A percentile compares a stretch with the other conserved stretches of the same genome.
Conservation (phyloP, 768 basidiomycete genomes). For the Glaciozyma antarctica region DNA sequence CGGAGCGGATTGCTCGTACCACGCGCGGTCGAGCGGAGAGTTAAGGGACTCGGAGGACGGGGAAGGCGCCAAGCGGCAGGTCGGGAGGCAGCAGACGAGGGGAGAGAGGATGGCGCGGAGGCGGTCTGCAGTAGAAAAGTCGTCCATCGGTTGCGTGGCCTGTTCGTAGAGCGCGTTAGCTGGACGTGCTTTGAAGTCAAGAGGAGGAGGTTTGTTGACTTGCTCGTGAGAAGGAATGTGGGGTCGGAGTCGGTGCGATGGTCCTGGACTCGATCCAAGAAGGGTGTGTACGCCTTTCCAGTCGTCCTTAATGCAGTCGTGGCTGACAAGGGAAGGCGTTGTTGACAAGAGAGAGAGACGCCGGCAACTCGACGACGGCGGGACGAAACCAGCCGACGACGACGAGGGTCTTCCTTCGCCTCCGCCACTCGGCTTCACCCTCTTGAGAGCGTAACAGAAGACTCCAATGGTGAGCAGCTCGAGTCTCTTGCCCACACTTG, state of each 20-base stretch:
- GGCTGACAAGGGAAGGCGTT: too few species aligned
- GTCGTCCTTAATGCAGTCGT: too few species aligned
- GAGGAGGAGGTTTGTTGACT: not conserved
- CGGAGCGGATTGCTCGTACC: constrained; percentile 5
- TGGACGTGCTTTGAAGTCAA: not conserved
- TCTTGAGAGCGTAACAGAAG: too few species aligned
- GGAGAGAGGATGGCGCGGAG: constrained; percentile 10
- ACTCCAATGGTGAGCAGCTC: not conserved
- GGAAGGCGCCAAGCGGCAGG: constrained; percentile 1
- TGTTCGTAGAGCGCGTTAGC: not conserved
- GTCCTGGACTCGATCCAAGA: not conserved
- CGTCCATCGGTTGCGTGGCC: constrained; percentile 6
- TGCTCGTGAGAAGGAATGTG: not conserved
- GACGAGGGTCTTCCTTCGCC: too few species aligned
- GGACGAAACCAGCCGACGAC: too few species aligned
- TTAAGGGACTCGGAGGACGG: constrained; percentile 13
- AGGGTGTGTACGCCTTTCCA: not conserved
- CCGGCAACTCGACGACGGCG: too few species aligned
- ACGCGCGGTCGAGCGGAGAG: not conserved
- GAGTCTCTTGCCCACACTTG: too few species aligned
- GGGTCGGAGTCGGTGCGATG: not conserved
- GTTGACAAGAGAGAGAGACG: too few species aligned
- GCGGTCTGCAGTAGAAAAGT: constrained; percentile 16
- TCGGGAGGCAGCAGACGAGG: constrained; percentile 14
- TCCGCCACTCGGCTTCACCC: too few species aligned